Evolutionary conservation across 1,284 basidiomycete species (phyloP), one percentile per base, ranked within the genome.

Genomic region (Naganishia sp.): DNA sequence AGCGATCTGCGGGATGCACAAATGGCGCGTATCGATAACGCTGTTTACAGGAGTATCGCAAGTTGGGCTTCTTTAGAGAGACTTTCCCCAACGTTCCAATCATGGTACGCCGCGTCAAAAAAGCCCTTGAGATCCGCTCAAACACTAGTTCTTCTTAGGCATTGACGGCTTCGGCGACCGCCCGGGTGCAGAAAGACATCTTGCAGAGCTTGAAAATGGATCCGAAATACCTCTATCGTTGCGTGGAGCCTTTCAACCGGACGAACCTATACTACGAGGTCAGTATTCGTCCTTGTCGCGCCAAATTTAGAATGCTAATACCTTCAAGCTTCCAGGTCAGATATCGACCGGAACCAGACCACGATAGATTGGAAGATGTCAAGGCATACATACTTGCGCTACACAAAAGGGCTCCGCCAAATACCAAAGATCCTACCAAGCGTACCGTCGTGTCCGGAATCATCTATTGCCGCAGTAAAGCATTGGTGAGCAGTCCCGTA

Each of bases 251-350:
- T 0, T 90, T 91, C 78, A 92, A 93, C 72, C 82, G 91, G 6
- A 77, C 80, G 6, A 93, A 93, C 75, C 82, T 94, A 0, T 92
- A 85, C 74, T 94, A 94, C 73, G 89, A 91, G 78, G 88, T 88
- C 36, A 10, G 74, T 70, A 13, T 28, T 49, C 53, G 1, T 44
- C 15, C 52, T 50, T 36, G 50, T 3, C 23, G 33, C 6, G 55
- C 4, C 2, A 6, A 3, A 7, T 9, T 10, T 13, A 50, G 13
- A 21, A 10, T 50, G 6, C 49, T 28, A 28, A 36, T 53, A 4
- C 31, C 43, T 33, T 46, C 7, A 13, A 10, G 2, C 16, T 6
- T 55, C 33, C 69, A 87, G 87, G 83, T 90, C 63, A 83, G 85
- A 52, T 89, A 89, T 72, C 77, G 84, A 39, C 81, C 84, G 0